Evolutionary conservation across 2,329 filamentous ascomycete species (phyloP).

Genomic region (Saccharata proteae): DNA sequence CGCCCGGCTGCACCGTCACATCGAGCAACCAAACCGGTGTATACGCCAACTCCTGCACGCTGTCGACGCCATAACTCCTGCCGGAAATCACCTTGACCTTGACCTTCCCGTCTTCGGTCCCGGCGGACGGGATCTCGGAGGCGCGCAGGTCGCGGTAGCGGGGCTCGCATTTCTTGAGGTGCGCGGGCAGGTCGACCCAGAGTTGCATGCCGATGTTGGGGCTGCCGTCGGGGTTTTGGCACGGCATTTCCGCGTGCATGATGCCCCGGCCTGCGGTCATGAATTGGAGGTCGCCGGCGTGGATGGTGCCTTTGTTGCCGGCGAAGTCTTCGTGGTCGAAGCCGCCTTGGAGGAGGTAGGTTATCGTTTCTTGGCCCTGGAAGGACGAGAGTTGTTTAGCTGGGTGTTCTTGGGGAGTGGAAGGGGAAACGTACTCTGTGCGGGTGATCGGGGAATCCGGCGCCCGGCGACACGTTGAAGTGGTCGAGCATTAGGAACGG

Average conservation of each 20-base stretch:
- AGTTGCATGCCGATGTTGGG: slow-evolving; percentile 82
- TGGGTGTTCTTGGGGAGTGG: too few relatives aligned
- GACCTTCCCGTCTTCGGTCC: slow-evolving; percentile 60
- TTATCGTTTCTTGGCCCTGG: slow-evolving; percentile 82
- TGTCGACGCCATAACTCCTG: slow-evolving; percentile 71
- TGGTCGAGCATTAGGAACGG: slow-evolving; percentile 97
- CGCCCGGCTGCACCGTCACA: slow-evolving; percentile 67
- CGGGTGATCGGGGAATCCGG: slow-evolving; percentile 82
- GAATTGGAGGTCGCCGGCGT: slow-evolving; percentile 85
- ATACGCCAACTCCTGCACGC: slow-evolving; percentile 80
- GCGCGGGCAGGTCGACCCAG: slow-evolving; percentile 81
- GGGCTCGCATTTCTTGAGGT: slow-evolving; percentile 80
- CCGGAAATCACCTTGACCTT: slow-evolving; percentile 85
- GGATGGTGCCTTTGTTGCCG: slow-evolving; percentile 72
- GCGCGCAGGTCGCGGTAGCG: slow-evolving; percentile 78
- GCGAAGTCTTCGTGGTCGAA: slow-evolving; percentile 91
- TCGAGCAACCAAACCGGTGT: slow-evolving; percentile 96
- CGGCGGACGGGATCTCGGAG: slow-evolving; percentile 65
- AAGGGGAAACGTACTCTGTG: slow-evolving; percentile 34
- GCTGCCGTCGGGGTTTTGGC: slow-evolving; percentile 60
- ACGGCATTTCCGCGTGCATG: slow-evolving; percentile 92
- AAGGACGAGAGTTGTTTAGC: too few relatives aligned
- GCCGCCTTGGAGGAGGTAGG: slow-evolving; percentile 74
- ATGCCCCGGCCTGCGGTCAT: slow-evolving; percentile 92
- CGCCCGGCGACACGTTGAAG: slow-evolving; percentile 66